Conservation (phyloP, 2,329 filamentous ascomycete genomes). For the Colletotrichum tabaci region DNA sequence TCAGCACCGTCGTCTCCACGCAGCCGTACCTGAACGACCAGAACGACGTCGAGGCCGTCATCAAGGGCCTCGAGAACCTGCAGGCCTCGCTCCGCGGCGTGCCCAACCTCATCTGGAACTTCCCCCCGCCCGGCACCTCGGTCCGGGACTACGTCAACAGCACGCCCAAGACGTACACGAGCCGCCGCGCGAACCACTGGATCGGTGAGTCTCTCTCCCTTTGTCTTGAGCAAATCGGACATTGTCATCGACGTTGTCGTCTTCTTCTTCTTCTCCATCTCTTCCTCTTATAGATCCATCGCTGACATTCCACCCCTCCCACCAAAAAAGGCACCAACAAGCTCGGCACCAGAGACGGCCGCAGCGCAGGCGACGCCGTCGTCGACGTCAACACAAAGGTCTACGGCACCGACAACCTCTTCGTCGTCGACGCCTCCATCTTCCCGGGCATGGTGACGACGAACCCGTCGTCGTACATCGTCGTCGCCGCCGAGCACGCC, state of each 20-base stretch:
- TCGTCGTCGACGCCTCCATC: constrained; percentile 78
- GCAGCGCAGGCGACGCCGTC: constrained; percentile 65
- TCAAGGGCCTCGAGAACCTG: constrained; percentile 74
- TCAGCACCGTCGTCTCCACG: constrained; percentile 72
- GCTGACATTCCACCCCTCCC: too few relatives aligned
- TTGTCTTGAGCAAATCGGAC: too few relatives aligned
- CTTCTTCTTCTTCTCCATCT: neutral
- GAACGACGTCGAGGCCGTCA: constrained; percentile 75
- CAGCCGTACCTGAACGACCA: constrained; percentile 72
- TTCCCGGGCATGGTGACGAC: constrained; percentile 79
- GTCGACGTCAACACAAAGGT: constrained; percentile 76
- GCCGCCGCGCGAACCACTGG: constrained; percentile 66
- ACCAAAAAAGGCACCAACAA: constrained; percentile 63
- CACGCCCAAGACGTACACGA: constrained; percentile 57
- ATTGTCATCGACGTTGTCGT: constrained; percentile 36
- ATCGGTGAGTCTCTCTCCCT: constrained; percentile 51
- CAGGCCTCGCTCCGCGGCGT: constrained; percentile 68
- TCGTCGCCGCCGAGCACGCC: constrained; percentile 75
- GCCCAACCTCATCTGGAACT: constrained; percentile 68
- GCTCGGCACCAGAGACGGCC: constrained; percentile 71
- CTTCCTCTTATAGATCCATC: too few relatives aligned
- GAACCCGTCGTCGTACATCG: constrained; percentile 77
- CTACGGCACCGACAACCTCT: constrained; percentile 78
- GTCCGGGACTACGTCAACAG: constrained; percentile 70
- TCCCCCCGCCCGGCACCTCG: constrained; percentile 66